Evolutionary conservation across 2,329 filamentous ascomycete species (phyloP), one percentile per base, ranked within the genome.

Genomic region (Botrytis aclada): DNA sequence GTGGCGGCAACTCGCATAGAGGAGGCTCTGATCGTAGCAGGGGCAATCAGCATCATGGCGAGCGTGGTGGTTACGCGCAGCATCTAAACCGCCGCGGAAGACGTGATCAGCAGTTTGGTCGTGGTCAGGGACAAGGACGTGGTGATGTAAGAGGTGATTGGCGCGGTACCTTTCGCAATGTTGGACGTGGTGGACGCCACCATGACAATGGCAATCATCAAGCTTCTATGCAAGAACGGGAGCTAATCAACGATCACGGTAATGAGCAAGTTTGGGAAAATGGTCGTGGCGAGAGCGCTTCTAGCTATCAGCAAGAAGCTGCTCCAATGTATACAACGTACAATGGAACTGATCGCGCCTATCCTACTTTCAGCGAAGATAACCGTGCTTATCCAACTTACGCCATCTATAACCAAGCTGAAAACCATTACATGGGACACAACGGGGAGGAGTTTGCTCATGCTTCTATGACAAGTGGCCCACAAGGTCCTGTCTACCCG

Each of bases 31-130:
- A 66, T 16, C 64, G 64, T 10, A 25, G 34, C 1, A 32, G n/a
- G 56, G 34, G 47, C 20, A 56, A 56, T n/a, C 25, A 67, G 39
- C 47, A 56, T 5, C 37, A 56, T 25, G n/a, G 47, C 4, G 65
- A 69, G 20, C 65, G 47, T 16, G 47, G 47, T 32, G 37, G 47
- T 43, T 69, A 56, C 22, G 10, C 65, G 14, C 65, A 69, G 29
- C 47, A 67, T 56, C 6, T 56, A 5, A 69, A 69, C 25, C 65
- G 65, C 39, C 65, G 65, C 29, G 65, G 47, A 32, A 37, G 65
- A 41, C 65, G 65, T 8, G 65, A 58, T 12, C 2, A 25, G n/a
- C 47, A 69, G 12, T 69, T 43, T 56, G 65, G 65, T 16, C 65
- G 65, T 41, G 65, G 65, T 7, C 64, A 66, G 16, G 64, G 65